phyloP scores from a whole-genome alignment of 2,329 filamentous ascomycete species.

The Fusarium secorum region DNA sequence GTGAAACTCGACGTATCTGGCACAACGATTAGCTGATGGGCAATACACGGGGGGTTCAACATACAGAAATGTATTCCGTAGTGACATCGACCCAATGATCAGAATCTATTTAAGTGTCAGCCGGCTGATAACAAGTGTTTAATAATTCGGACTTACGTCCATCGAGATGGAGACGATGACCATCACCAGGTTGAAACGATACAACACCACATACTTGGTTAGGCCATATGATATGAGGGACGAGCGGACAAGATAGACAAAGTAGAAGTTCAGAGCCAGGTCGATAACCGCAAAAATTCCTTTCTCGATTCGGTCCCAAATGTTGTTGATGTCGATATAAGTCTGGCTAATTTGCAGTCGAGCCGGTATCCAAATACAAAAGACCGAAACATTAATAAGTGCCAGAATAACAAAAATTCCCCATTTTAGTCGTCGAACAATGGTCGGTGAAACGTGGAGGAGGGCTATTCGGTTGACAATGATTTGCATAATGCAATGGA shows the following conservation, averaged over 20 bases:
- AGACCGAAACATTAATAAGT: constrained; percentile 58
- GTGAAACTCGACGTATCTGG: constrained; percentile 40
- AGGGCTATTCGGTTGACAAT: constrained; percentile 60
- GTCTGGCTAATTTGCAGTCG: constrained; percentile 50
- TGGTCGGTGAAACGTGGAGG: constrained; percentile 50
- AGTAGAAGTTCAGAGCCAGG: constrained; percentile 56
- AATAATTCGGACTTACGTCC: constrained; percentile 33
- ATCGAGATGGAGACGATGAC: constrained; percentile 43
- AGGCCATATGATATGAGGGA: constrained; percentile 57
- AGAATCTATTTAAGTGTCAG: constrained; percentile 28
- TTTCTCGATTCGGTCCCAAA: constrained; percentile 61
- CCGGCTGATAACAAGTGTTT: background rate
- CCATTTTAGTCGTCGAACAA: constrained; percentile 53
- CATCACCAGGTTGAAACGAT: constrained; percentile 48
- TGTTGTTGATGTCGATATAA: constrained; percentile 53
- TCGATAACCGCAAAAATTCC: constrained; percentile 57
- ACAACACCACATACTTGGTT: constrained; percentile 57
- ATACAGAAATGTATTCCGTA: constrained; percentile 37
- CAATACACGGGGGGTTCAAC: background rate
- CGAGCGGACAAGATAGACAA: constrained; percentile 53
- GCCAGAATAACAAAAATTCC: constrained; percentile 52
- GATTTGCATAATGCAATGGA: constrained; percentile 57
- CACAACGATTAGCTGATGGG: background rate
- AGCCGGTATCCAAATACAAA: constrained; percentile 60
- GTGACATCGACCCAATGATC: constrained; percentile 39